phyloP scores from a whole-genome alignment of 1,139 yeast genomes.

The Blastobotrys ciferrii region DNA sequence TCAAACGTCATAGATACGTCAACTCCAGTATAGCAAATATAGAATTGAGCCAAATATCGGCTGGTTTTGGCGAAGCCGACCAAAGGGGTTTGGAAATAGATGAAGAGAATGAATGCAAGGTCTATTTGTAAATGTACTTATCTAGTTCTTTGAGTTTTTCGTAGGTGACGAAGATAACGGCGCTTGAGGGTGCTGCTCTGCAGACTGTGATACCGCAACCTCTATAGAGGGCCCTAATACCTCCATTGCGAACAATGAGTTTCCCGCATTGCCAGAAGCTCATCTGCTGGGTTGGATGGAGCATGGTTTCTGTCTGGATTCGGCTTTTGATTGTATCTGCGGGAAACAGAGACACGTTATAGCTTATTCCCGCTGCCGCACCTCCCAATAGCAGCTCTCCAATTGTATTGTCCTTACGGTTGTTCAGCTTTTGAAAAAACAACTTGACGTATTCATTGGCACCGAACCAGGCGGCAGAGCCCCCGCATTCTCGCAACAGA shows the following conservation, averaged over 20 bases:
- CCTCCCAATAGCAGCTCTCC: slow-evolving; percentile 69
- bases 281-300: slow-evolving; percentile 28
- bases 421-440: slow-evolving; percentile 36
- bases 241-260: slow-evolving; percentile 47
- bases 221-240: slow-evolving; percentile 68
- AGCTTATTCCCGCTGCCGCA: slow-evolving; percentile 80
- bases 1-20: too few relatives aligned
- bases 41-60: neutral
- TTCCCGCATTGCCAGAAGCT: slow-evolving; percentile 39
- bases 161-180: slow-evolving; percentile 76
- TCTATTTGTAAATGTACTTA: slow-evolving; percentile 1
- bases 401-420: slow-evolving; percentile 36
- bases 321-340: slow-evolving; percentile 87
- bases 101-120: too few relatives aligned
- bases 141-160: slow-evolving; percentile 53
- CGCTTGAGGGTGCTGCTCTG: slow-evolving; percentile 88
- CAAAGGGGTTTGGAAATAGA: too few relatives aligned
- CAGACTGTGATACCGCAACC: slow-evolving; percentile 82
- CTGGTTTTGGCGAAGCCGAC: too few relatives aligned
- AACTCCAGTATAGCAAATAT: too few relatives aligned
- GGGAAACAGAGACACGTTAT: slow-evolving; percentile 79
- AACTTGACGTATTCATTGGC: slow-evolving; percentile 63
- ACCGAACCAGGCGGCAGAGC: slow-evolving; percentile 94
- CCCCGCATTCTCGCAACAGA: slow-evolving; percentile 76
- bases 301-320: slow-evolving; percentile 63